A percentile compares a stretch with the other conserved stretches of the same genome.
Evolutionary conservation across 768 basidiomycete species (phyloP).

Genomic region (Rhodotorula sphaerocarpa): DNA sequence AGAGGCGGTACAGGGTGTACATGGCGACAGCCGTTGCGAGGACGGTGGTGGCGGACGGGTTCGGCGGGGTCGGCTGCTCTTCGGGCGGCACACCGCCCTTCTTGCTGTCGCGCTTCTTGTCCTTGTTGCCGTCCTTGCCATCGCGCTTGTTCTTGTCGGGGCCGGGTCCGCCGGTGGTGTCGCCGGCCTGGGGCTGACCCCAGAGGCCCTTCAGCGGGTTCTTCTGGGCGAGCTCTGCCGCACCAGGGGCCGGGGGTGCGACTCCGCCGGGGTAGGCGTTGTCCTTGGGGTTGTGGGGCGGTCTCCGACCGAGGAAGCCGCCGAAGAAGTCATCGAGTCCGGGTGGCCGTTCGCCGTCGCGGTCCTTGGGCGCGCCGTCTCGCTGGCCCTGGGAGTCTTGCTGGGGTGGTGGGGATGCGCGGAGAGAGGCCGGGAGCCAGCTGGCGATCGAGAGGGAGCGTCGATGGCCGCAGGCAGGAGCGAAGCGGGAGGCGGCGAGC

Average conservation of each 20-base stretch:
- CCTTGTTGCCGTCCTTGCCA: constrained; percentile 8
- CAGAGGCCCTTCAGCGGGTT: constrained; percentile 20
- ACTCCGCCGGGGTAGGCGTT: constrained; percentile 8
- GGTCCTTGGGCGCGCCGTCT: background rate
- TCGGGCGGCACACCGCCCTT: constrained; percentile 9
- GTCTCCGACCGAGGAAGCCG: constrained; percentile 26
- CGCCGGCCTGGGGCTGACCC: background rate
- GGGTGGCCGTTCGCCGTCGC: constrained; percentile 3
- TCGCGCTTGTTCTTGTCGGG: constrained; percentile 12
- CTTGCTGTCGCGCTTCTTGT: constrained; percentile 6
- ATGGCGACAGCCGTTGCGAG: constrained; percentile 31
- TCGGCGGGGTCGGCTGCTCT: constrained; percentile 4
- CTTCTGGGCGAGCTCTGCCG: constrained; percentile 19
- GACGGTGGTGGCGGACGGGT: constrained; percentile 17
- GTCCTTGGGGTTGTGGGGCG: background rate
- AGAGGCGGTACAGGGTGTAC: constrained; percentile 36
- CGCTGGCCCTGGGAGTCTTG: background rate
- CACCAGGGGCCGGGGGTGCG: constrained; percentile 1
- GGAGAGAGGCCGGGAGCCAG: constrained; percentile 4
- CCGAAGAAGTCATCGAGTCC: constrained; percentile 39
- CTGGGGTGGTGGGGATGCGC: background rate
- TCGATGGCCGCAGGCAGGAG: constrained; percentile 2
- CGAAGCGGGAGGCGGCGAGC: background rate
- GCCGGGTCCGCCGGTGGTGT: constrained; percentile 19
- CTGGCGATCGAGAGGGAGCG: constrained; percentile 5